phyloP scores from a whole-genome alignment of 306 rosid species.

The Medicago ruthenica region DNA sequence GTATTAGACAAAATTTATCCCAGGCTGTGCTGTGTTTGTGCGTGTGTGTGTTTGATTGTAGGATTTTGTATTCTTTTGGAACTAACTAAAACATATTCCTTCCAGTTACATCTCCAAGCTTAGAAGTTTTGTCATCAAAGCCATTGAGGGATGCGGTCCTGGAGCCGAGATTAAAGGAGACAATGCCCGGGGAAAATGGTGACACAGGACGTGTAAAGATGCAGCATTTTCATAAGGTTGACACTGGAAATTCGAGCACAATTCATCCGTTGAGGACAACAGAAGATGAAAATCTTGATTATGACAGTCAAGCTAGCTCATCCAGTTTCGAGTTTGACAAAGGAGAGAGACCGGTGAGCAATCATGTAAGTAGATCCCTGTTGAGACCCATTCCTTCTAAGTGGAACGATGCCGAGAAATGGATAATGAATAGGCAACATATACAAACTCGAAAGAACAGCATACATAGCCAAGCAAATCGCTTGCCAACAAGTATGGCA shows the following conservation, averaged over 20 bases:
- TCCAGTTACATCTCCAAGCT: slow-evolving; percentile 68
- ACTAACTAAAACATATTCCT: slow-evolving; percentile 42
- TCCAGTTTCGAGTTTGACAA: slow-evolving; percentile 97
- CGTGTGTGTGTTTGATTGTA: neutral
- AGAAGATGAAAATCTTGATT: slow-evolving; percentile 91
- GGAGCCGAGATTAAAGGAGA: slow-evolving; percentile 31
- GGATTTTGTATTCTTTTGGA: slow-evolving; percentile 18
- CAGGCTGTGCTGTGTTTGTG: neutral
- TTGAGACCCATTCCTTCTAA: slow-evolving; percentile 86
- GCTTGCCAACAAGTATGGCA: slow-evolving; percentile 64
- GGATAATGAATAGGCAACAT: slow-evolving; percentile 83
- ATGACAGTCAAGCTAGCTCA: slow-evolving; percentile 96
- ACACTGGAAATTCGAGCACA: slow-evolving; percentile 64
- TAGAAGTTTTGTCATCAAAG: slow-evolving; percentile 57
- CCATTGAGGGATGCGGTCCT: slow-evolving; percentile 43
- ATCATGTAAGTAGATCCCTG: slow-evolving; percentile 59
- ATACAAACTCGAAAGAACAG: slow-evolving; percentile 55
- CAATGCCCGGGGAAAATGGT: slow-evolving; percentile 55
- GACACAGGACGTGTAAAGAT: slow-evolving; percentile 45
- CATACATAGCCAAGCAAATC: slow-evolving; percentile 62
- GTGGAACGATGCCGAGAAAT: slow-evolving; percentile 98
- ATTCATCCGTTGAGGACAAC: slow-evolving; percentile 60
- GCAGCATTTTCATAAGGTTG: slow-evolving; percentile 61
- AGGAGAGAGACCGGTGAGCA: slow-evolving; percentile 74
- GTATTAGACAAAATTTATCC: neutral